Evolutionary conservation across 208 protist species (phyloP).

Genomic region (Crithidia sp.): DNA sequence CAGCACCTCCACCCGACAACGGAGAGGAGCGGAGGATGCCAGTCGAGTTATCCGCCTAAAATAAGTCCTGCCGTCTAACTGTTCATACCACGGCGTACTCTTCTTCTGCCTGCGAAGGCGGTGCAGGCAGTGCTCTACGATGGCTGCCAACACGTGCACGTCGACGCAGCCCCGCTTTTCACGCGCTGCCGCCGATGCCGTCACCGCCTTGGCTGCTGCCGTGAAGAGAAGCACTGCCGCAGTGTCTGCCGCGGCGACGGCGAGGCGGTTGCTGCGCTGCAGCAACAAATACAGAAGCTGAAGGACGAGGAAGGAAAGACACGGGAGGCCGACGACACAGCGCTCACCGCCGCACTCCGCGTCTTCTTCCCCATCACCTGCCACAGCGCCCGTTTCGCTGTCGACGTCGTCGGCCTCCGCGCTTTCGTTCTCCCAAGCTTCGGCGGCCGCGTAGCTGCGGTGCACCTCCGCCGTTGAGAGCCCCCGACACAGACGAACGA

Average conservation of each 20-base stretch:
- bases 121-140: not conserved
- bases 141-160: slow-evolving; percentile 15
- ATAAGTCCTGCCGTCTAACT: not conserved
- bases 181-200: not conserved
- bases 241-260: slow-evolving; percentile 38
- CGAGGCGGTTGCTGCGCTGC: slow-evolving; percentile 38
- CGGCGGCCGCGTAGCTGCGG: not conserved
- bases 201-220: not conserved
- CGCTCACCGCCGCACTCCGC: not conserved
- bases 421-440: not conserved
- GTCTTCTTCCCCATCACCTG: not conserved
- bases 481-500: slow-evolving; percentile 29
- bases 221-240: slow-evolving; percentile 29
- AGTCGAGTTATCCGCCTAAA: slow-evolving; percentile 10
- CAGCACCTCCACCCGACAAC: slow-evolving; percentile 15
- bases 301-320: slow-evolving; percentile 17
- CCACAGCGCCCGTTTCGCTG: not conserved
- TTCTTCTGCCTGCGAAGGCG: not conserved
- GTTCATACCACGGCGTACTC: not conserved
- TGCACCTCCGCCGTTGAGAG: slow-evolving; percentile 14
- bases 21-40: slow-evolving; percentile 1
- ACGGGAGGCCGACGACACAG: not conserved
- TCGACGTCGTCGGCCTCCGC: not conserved
- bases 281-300: slow-evolving; percentile 53
- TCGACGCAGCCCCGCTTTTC: not conserved